phyloP scores from a whole-genome alignment of 225 moss, liverwort and hornwort species.

The Physcomitrium patens region DNA sequence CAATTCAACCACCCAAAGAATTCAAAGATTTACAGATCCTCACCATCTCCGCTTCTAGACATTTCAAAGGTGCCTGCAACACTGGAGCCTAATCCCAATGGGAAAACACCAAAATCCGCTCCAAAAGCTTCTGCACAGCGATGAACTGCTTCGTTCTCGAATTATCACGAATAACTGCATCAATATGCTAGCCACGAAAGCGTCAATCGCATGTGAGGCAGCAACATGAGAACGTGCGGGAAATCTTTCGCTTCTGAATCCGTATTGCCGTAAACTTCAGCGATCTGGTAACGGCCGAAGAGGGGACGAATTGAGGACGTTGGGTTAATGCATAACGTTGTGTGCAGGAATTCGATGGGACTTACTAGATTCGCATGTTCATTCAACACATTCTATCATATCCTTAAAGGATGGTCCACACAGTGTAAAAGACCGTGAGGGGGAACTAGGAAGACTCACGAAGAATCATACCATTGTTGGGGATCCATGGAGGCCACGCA shows the following conservation, averaged over 20 bases:
- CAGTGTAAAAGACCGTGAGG: no score
- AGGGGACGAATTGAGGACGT: no score
- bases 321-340: no score
- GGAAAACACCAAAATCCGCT: not conserved
- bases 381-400: no score
- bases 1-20: not conserved
- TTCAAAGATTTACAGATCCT: not conserved
- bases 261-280: no score
- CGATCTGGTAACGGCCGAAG: no score
- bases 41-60: constrained; percentile 19
- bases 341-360: no score
- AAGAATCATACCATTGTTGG: no score
- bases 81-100: not conserved
- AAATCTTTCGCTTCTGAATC: not conserved
- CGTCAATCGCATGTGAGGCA: not conserved
- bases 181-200: not conserved
- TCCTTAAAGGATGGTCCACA: no score
- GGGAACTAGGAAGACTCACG: no score
- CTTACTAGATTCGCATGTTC: no score
- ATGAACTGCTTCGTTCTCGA: not conserved
- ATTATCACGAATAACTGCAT: not conserved
- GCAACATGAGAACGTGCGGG: not conserved
- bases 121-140: not conserved
- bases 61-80: not conserved
- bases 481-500: no score